Percentiles rank a stretch among this genome's conserved stretches.
Conservation (phyloP, 805 yeast species). For the Kazachstania kunashirensis region DNA sequence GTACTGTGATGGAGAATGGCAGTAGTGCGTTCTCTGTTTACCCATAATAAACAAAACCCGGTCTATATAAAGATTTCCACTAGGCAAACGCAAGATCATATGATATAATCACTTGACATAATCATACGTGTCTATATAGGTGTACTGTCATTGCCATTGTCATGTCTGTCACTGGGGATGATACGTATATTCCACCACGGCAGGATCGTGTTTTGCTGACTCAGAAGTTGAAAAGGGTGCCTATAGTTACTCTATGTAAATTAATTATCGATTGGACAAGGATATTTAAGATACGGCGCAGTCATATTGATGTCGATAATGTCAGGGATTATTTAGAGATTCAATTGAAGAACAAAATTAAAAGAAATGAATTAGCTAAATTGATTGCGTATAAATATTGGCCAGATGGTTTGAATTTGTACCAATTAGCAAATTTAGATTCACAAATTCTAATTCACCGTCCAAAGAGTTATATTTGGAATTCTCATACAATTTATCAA, state of each 20-base stretch:
- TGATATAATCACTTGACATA: too few relatives aligned
- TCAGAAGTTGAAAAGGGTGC: constrained; percentile 15
- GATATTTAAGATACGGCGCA: constrained; percentile 9
- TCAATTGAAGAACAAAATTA: constrained; percentile 9
- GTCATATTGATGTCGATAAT: background rate
- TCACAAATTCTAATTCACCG: constrained; percentile 53
- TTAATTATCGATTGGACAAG: constrained; percentile 18
- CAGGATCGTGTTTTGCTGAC: constrained; percentile 10
- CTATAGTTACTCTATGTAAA: constrained; percentile 13
- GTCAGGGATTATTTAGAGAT: constrained; percentile 6
- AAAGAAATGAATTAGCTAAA: constrained; percentile 9
- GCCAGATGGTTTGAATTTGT: constrained; percentile 20
- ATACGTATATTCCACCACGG: constrained; percentile 11
- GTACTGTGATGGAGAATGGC: too few relatives aligned
- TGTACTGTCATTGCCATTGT: too few relatives aligned
- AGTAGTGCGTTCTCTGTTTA: too few relatives aligned
- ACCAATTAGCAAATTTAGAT: constrained; percentile 65
- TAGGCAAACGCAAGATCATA: too few relatives aligned
- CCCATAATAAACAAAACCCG: too few relatives aligned
- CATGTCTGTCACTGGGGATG: constrained; percentile 3
- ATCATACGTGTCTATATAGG: too few relatives aligned
- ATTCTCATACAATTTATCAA: constrained; percentile 10
- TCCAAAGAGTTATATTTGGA: constrained; percentile 36
- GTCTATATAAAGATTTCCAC: too few relatives aligned
- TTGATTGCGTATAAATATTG: constrained; percentile 15